A percentile compares a stretch with the other conserved stretches of the same genome.
phyloP scores from a whole-genome alignment of 2,329 filamentous ascomycete species.

The Fusarium temperatum region DNA sequence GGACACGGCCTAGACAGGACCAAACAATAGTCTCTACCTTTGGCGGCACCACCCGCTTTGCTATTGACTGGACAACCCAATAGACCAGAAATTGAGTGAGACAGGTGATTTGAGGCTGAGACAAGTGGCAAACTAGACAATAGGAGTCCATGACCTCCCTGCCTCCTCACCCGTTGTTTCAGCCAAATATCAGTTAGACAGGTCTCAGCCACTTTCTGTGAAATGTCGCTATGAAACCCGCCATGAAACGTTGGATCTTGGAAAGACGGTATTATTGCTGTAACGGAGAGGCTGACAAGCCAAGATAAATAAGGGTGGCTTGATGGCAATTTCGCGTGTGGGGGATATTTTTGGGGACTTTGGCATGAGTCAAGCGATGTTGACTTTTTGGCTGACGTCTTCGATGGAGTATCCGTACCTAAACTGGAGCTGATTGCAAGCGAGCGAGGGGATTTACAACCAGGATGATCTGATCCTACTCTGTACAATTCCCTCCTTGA shows the following conservation, averaged over 20 bases:
- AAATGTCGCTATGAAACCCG: slow-evolving; percentile 9
- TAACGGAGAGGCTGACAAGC: background rate
- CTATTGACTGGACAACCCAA: background rate
- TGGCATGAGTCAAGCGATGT: background rate
- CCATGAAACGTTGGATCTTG: background rate
- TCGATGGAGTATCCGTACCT: background rate
- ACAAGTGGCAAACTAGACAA: background rate
- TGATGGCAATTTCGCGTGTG: background rate
- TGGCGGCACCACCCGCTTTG: slow-evolving; percentile 17
- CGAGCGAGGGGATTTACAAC: background rate
- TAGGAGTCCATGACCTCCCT: background rate
- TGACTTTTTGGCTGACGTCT: background rate
- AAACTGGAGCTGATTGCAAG: background rate
- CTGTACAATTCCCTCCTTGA: background rate
- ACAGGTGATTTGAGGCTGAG: background rate
- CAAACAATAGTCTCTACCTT: background rate
- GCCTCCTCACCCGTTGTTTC: background rate
- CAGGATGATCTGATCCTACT: background rate
- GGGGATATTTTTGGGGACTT: background rate
- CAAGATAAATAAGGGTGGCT: background rate
- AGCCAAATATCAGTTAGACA: background rate
- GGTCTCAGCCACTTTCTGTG: background rate
- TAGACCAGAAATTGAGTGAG: background rate
- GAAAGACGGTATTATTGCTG: too few relatives aligned
- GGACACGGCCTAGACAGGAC: background rate